Base-by-base conservation (phyloP, 805 yeast genomes). In the Starmerella powellii region DNA sequence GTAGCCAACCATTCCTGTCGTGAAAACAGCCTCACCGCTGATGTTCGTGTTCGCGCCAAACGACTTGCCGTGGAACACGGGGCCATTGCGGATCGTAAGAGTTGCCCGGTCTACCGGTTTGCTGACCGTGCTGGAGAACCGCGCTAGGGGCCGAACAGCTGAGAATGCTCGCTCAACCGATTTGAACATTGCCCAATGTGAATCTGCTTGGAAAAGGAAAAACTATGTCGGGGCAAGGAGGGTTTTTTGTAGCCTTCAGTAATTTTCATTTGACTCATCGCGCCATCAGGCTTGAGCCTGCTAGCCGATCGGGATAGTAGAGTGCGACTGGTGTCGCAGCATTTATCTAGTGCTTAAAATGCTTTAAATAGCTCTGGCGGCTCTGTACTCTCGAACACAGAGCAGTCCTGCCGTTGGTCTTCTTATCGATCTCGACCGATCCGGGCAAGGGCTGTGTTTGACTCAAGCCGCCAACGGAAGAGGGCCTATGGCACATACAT, bases 21-120 rank as follows among this genome's bases (percentile, higher is more conserved):
- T 85, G 69, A 91, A 91, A 34, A 93, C 98, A 24, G 95, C 94
- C 64, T 91, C 99, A 50, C 99, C 99, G 46, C 93, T 78, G 48
- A 85, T 76, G 50, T 87, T 84, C 52, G 80, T 80, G 62, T 85
- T 77, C 33, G 97, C 95, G 58, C 99, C 99, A 58, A 91, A 93
- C 0, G 97, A 88, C 61, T 76, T 80, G 32, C 98, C 99, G 56
- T 74, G 76, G 68, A 85, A 85, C 26, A 84, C 78, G 17, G 96
- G 95, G 16, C 97, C 98, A 59, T 86, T 83, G 60, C 87, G 76
- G 55, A 88, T 78, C 20, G 94, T 80, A 55, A 88, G 72, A 13
- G 94, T 86, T 43, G 97, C 97, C 61, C 93, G 76, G 56, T 78
- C 57, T 10, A 47, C 33, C 8, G 42, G 50, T 41, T 38, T 37